Evolutionary conservation across 768 basidiomycete genomes (phyloP), one percentile per base, ranked within the genome.

Genomic region (Rhizopogon roseolus): DNA sequence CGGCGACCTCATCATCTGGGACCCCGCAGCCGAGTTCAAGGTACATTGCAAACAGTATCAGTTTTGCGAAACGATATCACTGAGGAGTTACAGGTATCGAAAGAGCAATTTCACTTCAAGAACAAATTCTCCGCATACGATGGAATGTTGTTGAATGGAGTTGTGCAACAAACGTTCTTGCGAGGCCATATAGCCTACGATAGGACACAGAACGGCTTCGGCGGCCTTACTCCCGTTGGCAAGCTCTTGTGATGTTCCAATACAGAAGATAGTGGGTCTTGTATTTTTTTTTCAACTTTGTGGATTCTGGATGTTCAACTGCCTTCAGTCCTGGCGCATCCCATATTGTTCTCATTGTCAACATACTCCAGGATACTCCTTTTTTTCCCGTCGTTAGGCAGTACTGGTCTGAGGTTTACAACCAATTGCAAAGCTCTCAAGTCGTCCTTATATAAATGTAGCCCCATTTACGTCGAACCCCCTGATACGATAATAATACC

Each of bases 71-170:
- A n/a, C 42, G 25, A 11, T 40, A n/a, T 43, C 34, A 29, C 56
- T 61, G 54, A 60, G 43, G 42, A 8, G 41, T 34, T 46, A 11
- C 55, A 94, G 92, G 88, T 94, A 22, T 85, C 84, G 27, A 80
- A 80, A 63, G 85, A 88, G 8, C 63, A 69, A 11, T 74, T 98
- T 11, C 77, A 85, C 50, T 98, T 96, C 79, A 97, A 93, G 76
- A 98, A 98, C 73, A 95, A 94, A 70, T 64, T 97, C 17, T 90
- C 91, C 4, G 90, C 96, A 2, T 98, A 95, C 66, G 81, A 90
- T 60, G 94, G 93, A 5, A 73, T 81, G 62, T 75, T 63, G 16
- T 76, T 97, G 41, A 73, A 61, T 14, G 96, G 96, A 0, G 73
- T 73, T n/a, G 90, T 94, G 36, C 73, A 81, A 55, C 75, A 85